Conservation (phyloP, 495 filamentous ascomycete genomes). For the Corynascus novoguineensis region DNA sequence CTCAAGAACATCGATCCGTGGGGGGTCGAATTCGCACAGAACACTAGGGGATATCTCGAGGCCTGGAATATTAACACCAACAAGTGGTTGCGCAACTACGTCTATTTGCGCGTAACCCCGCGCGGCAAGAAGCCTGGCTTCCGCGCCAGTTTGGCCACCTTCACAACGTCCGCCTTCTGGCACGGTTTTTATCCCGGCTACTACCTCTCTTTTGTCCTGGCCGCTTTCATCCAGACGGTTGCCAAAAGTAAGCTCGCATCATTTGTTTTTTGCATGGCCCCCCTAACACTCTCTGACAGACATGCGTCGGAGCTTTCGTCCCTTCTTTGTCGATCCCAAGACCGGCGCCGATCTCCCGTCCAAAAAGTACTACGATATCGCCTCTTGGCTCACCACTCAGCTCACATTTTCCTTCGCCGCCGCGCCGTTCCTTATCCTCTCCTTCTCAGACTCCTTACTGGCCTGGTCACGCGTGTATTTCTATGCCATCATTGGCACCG, state of each 20-base stretch:
- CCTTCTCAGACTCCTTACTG: conserved; percentile 56
- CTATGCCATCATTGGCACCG: conserved; percentile 69
- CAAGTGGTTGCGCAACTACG: conserved; percentile 90
- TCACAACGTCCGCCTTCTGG: conserved; percentile 91
- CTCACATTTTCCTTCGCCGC: conserved; percentile 73
- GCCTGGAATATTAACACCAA: conserved; percentile 99
- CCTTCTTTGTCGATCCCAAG: conserved; percentile 78
- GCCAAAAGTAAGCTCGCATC: conserved; percentile 70
- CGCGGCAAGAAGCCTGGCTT: conserved; percentile 96
- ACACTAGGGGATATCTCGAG: conserved; percentile 79
- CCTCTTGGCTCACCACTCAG: conserved; percentile 76
- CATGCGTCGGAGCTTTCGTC: conserved; percentile 81
- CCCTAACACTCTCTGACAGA: conserved; percentile 47
- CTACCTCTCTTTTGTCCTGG: conserved; percentile 84
- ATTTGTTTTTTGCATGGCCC: not conserved
- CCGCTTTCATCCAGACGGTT: conserved; percentile 81
- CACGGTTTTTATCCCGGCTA: conserved; percentile 98
- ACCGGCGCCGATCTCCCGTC: conserved; percentile 57
- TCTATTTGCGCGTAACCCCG: conserved; percentile 93
- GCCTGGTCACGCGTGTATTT: conserved; percentile 88
- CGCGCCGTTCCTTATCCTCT: conserved; percentile 77
- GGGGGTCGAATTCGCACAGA: conserved; percentile 82
- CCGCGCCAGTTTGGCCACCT: conserved; percentile 88
- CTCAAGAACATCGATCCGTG: conserved; percentile 80
- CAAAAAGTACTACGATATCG: conserved; percentile 84